Percentiles rank a stretch among this genome's conserved stretches.
Conservation (phyloP, 2,329 filamentous ascomycete genomes). For the Fusarium sulawesiense region DNA sequence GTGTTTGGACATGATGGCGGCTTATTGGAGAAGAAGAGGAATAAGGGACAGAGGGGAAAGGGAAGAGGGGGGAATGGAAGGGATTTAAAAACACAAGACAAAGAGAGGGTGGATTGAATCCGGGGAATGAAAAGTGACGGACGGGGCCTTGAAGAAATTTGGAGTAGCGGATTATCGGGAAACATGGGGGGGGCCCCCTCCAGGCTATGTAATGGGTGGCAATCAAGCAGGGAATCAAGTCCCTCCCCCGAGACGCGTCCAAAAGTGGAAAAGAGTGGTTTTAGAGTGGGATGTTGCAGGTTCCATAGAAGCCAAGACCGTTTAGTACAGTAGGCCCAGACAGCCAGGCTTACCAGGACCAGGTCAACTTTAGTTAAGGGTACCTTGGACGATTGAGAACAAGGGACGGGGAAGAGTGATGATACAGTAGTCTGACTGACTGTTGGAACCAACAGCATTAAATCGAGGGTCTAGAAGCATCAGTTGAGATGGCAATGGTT, state of each 20-base stretch:
- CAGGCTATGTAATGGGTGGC: conserved; percentile 19
- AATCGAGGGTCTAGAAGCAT: neutral
- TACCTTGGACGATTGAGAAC: neutral
- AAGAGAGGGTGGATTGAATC: conserved; percentile 8
- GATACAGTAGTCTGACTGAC: neutral
- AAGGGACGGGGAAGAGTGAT: neutral
- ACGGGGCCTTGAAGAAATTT: conserved; percentile 29
- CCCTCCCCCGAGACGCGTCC: neutral
- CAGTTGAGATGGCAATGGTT: neutral
- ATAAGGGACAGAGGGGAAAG: too few relatives aligned
- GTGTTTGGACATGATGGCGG: conserved; percentile 32
- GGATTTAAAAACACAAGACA: conserved; percentile 21
- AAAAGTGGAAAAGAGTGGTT: neutral
- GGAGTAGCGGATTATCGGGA: conserved; percentile 14
- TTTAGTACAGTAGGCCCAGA: too few relatives aligned
- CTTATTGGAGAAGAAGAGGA: too few relatives aligned
- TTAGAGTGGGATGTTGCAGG: neutral
- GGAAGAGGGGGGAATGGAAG: too few relatives aligned
- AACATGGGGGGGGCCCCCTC: conserved; percentile 11
- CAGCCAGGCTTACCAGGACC: too few relatives aligned
- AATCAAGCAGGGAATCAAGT: conserved; percentile 3
- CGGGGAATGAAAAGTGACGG: conserved; percentile 21
- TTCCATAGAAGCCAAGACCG: neutral
- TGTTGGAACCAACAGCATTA: neutral
- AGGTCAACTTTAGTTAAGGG: neutral